Evolutionary conservation across 345 rosid species (phyloP).

Genomic region (Gossypioides kirkii): DNA sequence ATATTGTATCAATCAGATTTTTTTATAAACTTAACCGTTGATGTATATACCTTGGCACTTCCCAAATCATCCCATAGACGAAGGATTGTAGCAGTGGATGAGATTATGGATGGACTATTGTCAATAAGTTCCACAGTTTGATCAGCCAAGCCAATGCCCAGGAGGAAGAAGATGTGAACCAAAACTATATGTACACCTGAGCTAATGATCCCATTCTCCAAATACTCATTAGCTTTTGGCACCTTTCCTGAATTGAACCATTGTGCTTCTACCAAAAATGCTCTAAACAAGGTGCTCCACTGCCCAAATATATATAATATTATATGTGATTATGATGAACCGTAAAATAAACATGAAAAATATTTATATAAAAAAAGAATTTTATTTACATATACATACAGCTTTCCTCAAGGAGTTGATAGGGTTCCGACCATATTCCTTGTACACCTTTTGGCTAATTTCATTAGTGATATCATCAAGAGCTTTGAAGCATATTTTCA

Average conservation of each 20-base stretch:
- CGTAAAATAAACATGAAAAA: background rate
- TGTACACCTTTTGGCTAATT: conserved; percentile 30
- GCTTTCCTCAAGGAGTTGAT: conserved; percentile 33
- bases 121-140: conserved; percentile 31
- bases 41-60: conserved; percentile 40
- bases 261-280: conserved; percentile 55
- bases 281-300: conserved; percentile 52
- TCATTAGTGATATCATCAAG: conserved; percentile 34
- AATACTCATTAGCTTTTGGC: conserved; percentile 41
- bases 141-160: conserved; percentile 32
- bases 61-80: conserved; percentile 64
- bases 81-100: conserved; percentile 42
- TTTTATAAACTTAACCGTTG: too few species aligned
- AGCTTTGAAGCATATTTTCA: conserved; percentile 42
- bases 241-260: conserved; percentile 42
- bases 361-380: background rate
- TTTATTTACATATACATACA: conserved; percentile 13
- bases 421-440: conserved; percentile 38
- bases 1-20: too few species aligned
- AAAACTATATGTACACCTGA: conserved; percentile 47
- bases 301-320: conserved; percentile 1
- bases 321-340: too few species aligned
- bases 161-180: conserved; percentile 43
- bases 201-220: conserved; percentile 52
- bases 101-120: conserved; percentile 28